phyloP scores from a whole-genome alignment of 2,329 filamentous ascomycete genomes.

The Ophiostoma ips region DNA sequence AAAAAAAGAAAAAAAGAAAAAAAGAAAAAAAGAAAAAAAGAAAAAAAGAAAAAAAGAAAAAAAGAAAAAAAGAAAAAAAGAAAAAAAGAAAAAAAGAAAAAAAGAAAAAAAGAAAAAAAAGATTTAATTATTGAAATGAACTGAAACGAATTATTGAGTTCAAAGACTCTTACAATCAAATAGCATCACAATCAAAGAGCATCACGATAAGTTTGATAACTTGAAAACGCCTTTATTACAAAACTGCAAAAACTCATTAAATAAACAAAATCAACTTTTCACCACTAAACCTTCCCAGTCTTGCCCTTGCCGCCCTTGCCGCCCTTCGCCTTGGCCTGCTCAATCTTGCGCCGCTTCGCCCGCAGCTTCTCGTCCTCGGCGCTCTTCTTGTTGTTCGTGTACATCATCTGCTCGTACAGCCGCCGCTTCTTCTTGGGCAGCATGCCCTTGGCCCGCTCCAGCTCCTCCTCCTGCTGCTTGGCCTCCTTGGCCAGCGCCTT shows the following conservation, averaged over 20 bases:
- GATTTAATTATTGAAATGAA: too few species aligned
- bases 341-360: conserved; percentile 79
- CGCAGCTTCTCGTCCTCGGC: conserved; percentile 77
- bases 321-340: conserved; percentile 43
- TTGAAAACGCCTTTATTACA: not conserved
- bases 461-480: conserved; percentile 67
- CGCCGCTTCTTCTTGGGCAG: conserved; percentile 96
- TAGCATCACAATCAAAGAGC: not conserved
- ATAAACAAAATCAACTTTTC: not conserved
- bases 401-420: conserved; percentile 93
- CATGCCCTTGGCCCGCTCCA: conserved; percentile 95
- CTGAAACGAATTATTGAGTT: too few species aligned
- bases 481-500: conserved; percentile 58
- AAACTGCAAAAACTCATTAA: not conserved
- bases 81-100: not conserved
- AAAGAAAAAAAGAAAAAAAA: not conserved
- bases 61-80: not conserved
- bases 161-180: too few species aligned
- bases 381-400: conserved; percentile 87
- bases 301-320: conserved; percentile 18
- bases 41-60: not conserved
- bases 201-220: not conserved
- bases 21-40: too few species aligned
- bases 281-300: too few species aligned
- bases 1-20: too few species aligned